These are phyloP conservation scores for Solanum corneliomulleri DNA, from an alignment of 257 asterid genomes.

Conservation along the genomic window DNA sequence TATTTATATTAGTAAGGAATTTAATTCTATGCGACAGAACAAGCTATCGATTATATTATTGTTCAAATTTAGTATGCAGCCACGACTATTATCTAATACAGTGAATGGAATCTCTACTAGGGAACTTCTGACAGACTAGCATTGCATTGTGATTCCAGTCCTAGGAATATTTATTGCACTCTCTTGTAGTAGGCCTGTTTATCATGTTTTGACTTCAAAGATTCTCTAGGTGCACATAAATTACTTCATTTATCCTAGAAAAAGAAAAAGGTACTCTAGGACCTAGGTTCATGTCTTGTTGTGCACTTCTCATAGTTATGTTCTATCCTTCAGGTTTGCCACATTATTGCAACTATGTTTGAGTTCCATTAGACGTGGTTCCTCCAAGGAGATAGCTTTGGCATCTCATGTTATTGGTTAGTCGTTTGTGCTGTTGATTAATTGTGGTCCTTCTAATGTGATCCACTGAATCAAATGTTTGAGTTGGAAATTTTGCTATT, in stretches of 20 bases:
- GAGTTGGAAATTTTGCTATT: background rate
- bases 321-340: slow-evolving; percentile 51
- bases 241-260: background rate
- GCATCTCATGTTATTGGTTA: slow-evolving; percentile 87
- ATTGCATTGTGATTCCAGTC: background rate
- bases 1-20: background rate
- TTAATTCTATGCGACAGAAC: background rate
- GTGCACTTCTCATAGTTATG: background rate
- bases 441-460: background rate
- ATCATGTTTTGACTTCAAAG: background rate
- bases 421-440: background rate
- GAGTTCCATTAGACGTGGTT: slow-evolving; percentile 76
- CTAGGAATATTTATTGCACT: background rate
- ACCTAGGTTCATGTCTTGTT: background rate
- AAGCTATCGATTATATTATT: background rate
- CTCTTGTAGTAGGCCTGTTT: background rate
- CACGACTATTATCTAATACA: background rate
- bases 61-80: background rate
- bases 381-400: slow-evolving; percentile 76
- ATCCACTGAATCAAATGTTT: background rate
- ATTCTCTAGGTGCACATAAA: background rate
- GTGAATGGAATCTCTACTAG: background rate
- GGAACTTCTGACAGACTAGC: background rate
- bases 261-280: background rate
- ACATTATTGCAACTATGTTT: slow-evolving; percentile 75